phyloP scores from a whole-genome alignment of 2,329 filamentous ascomycete genomes.

The Metarhizium album region DNA sequence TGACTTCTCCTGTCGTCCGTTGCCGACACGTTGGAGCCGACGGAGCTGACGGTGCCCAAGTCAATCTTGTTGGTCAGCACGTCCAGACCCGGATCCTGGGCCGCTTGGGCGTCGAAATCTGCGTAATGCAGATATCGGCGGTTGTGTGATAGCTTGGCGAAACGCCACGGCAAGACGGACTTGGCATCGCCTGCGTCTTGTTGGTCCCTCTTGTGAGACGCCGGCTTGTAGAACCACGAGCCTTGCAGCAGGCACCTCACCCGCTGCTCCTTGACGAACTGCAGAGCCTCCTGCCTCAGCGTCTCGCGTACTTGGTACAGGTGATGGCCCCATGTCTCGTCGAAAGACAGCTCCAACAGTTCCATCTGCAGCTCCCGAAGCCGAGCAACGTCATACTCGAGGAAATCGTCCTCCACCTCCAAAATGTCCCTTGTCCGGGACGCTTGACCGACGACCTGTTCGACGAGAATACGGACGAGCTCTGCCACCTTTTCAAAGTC shows the following conservation, averaged over 20 bases:
- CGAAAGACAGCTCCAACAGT: conserved; percentile 78
- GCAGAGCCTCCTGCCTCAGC: conserved; percentile 78
- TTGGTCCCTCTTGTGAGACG: conserved; percentile 26
- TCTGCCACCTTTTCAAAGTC: conserved; percentile 94
- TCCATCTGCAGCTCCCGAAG: conserved; percentile 89
- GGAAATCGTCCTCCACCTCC: conserved; percentile 81
- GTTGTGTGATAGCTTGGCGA: conserved; percentile 82
- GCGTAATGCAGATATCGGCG: conserved; percentile 82
- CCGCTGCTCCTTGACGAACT: conserved; percentile 95
- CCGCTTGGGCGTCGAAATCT: conserved; percentile 60
- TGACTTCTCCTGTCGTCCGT: conserved; percentile 39
- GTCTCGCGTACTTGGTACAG: conserved; percentile 84
- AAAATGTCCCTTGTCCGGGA: conserved; percentile 71
- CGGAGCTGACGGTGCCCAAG: conserved; percentile 76
- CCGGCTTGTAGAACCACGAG: conserved; percentile 65
- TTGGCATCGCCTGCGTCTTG: conserved; percentile 17
- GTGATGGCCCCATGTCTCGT: conserved; percentile 89
- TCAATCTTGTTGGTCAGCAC: conserved; percentile 73
- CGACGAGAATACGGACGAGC: conserved; percentile 77
- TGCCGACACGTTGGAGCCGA: conserved; percentile 83
- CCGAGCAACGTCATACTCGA: conserved; percentile 67
- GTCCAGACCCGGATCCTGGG: conserved; percentile 60
- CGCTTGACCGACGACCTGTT: conserved; percentile 78
- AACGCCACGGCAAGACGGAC: conserved; percentile 59
- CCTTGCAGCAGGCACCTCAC: conserved; percentile 82